Percentiles rank a stretch among this genome's conserved stretches.
These are phyloP conservation scores for Agaricus subrufescens DNA, from an alignment of 768 basidiomycete species.

Conservation along the genomic window DNA sequence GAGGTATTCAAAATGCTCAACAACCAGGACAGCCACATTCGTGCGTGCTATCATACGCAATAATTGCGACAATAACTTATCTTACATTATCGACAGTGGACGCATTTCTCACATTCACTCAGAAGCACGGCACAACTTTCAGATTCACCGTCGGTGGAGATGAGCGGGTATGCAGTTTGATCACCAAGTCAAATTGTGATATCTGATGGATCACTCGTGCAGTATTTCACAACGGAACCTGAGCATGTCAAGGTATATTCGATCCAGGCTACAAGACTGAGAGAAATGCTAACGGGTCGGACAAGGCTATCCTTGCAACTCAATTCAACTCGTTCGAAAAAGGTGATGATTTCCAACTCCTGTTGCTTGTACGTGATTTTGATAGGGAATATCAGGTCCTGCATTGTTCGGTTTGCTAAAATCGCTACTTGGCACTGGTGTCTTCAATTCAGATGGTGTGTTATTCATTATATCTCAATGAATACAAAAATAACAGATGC, in stretches of 20 bases:
- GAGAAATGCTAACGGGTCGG: not conserved
- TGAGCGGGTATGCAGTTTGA: conserved; percentile 18
- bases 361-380: not conserved
- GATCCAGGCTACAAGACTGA: not conserved
- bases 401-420: conserved; percentile 20
- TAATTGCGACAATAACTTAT: too few species aligned
- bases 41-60: conserved; percentile 14
- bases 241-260: conserved; percentile 27
- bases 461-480: not conserved
- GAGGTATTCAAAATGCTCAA: conserved; percentile 15
- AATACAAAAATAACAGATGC: not conserved
- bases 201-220: conserved; percentile 7
- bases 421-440: conserved; percentile 46
- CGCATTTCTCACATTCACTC: conserved; percentile 8
- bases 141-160: conserved; percentile 22
- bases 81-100: not conserved
- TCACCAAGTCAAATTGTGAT: not conserved
- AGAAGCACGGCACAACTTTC: conserved; percentile 16
- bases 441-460: conserved; percentile 57
- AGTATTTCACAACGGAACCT: conserved; percentile 25
- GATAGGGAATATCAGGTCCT: conserved; percentile 19
- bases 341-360: conserved; percentile 18
- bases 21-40: conserved; percentile 27
- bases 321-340: conserved; percentile 42
- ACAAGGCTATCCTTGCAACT: conserved; percentile 35